Evolutionary conservation across 1,284 basidiomycete species (phyloP), one percentile per base, ranked within the genome.

Genomic region (Inonotus hispidus): DNA sequence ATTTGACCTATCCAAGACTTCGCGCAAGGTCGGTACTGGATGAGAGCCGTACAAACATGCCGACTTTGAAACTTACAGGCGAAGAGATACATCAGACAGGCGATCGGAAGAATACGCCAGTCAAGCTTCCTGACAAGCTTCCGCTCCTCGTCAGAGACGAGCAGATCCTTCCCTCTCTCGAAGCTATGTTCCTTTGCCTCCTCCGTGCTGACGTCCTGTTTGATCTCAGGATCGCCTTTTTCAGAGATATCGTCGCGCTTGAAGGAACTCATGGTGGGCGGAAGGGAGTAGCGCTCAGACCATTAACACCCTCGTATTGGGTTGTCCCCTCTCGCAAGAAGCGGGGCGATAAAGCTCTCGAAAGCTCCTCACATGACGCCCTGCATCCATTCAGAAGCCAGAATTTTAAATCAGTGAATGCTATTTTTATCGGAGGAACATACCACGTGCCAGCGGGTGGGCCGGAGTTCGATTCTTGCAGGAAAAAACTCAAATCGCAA

Each of bases 41-140:
- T 55, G 38, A 27, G 50, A 90, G 23, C 87, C 86, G 69, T 87
- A 29, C 19, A 46, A 10, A 21, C n/a, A 14, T 29, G 4, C 47
- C n/a, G 72, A 58, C 7, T 11, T 1, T 54, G 41, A 27, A 52
- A 76, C 85, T 68, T 63, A 87, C 87, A 91, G 23, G 88, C 87
- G 69, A 87, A 89, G 37, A 91, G 76, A 66, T 91, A 91, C 38
- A 90, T 77, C 25, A 88, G 68, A 66, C 87, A 90, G 1, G 82
- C 76, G 58, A 90, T 82, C 43, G 87, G 88, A 58, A 91, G 73
- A 55, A 91, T 88, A 21, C 87, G 77, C 61, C 66, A 61, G 68
- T 91, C 88, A 56, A 90, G 74, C 69, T 86, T 89, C 66, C 82
- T 77, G 35, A 91, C 77, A 2, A 91, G 76, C 41, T 69, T 74